Percentiles rank a stretch among this genome's conserved stretches.
These are phyloP conservation scores for Lomentospora prolificans DNA, from an alignment of 2,329 filamentous ascomycete genomes.

Conservation along the genomic window DNA sequence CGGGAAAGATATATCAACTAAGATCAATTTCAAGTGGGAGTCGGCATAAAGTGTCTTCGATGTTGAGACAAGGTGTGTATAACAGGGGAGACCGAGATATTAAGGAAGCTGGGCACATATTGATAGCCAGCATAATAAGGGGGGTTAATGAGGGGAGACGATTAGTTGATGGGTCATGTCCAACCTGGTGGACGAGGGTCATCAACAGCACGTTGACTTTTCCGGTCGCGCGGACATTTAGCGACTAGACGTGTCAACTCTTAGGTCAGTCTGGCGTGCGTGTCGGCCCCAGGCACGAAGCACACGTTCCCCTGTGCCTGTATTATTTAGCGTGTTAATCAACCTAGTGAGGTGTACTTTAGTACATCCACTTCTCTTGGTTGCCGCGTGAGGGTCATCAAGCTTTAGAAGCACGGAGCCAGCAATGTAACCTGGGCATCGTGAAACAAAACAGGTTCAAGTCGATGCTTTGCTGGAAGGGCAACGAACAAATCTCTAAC, in stretches of 20 bases:
- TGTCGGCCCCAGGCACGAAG: too few species aligned
- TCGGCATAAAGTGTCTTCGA: slow-evolving; percentile 4
- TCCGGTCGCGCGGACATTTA: too few species aligned
- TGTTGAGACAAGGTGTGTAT: slow-evolving; percentile 6
- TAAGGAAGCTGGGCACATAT: slow-evolving; percentile 1
- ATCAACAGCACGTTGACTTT: too few species aligned
- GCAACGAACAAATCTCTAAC: background rate
- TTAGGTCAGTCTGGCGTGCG: too few species aligned
- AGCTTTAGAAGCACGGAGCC: background rate
- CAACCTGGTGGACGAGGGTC: background rate
- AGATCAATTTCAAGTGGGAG: background rate
- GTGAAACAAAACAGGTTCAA: slow-evolving; percentile 2
- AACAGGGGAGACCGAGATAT: background rate
- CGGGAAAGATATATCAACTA: background rate
- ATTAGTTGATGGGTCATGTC: background rate
- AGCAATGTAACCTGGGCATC: background rate
- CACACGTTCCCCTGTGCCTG: background rate
- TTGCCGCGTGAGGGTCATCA: background rate
- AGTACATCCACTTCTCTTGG: background rate
- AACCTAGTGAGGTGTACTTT: too few species aligned
- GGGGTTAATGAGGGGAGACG: background rate
- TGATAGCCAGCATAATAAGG: background rate
- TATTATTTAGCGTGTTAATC: background rate
- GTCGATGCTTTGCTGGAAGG: background rate
- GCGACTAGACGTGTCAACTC: too few species aligned